phyloP scores from a whole-genome alignment of 2,329 filamentous ascomycete species.

The Curvularia hawaiiensis region DNA sequence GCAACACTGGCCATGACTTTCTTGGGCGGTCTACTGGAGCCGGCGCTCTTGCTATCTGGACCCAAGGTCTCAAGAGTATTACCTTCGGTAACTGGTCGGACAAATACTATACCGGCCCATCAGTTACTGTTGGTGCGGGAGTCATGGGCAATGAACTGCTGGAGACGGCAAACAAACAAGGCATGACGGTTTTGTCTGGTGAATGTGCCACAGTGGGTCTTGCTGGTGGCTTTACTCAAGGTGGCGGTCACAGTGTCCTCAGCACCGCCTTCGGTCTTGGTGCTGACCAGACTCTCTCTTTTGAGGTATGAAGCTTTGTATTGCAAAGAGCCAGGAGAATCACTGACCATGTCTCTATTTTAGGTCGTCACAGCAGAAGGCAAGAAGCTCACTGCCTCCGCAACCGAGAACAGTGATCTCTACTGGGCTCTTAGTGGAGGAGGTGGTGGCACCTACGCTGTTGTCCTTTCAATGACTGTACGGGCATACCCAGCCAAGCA shows the following conservation, averaged over 20 bases:
- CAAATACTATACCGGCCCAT: conserved; percentile 31
- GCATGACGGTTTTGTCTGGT: conserved; percentile 34
- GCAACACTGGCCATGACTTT: conserved; percentile 33
- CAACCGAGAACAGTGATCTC: conserved; percentile 38
- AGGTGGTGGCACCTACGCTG: conserved; percentile 38
- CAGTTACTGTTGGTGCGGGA: conserved; percentile 36
- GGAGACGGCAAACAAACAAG: conserved; percentile 24
- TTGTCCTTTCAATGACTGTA: conserved; percentile 38
- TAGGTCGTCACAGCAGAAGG: conserved; percentile 43
- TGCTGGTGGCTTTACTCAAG: conserved; percentile 40
- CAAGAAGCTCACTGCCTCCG: conserved; percentile 33
- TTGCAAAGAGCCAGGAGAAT: background rate
- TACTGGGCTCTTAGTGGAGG: conserved; percentile 47
- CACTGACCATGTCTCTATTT: conserved; percentile 24
- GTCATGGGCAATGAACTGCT: conserved; percentile 34
- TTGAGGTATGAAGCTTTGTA: conserved; percentile 24
- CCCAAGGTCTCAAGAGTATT: conserved; percentile 34
- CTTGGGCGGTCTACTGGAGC: conserved; percentile 37
- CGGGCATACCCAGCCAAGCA: conserved; percentile 29
- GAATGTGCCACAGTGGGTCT: conserved; percentile 42
- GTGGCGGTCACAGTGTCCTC: conserved; percentile 37
- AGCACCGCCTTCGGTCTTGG: conserved; percentile 32
- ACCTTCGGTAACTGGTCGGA: conserved; percentile 28
- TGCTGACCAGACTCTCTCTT: conserved; percentile 41
- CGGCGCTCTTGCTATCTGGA: conserved; percentile 39